Evolutionary conservation across 139 green algal genomes (phyloP), one percentile per base, ranked within the genome.

Genomic region (Chlamydomonas sp.): DNA sequence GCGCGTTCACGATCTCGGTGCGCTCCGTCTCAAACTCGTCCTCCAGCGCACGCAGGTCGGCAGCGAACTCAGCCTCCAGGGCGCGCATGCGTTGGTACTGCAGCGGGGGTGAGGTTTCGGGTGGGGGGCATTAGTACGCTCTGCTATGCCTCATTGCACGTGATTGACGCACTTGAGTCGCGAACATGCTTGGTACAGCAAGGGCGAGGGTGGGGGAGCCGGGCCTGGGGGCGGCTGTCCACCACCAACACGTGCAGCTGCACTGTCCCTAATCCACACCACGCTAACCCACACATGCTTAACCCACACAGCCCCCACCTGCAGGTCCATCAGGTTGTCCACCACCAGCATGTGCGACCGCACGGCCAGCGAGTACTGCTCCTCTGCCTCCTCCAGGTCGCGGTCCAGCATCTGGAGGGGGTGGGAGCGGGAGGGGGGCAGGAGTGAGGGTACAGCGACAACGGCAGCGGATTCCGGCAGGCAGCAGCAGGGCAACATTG

Each of bases 351-450:
- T 89, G 92, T 98, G 95, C 1, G 82, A 86, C 15, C 93, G 88
- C 78, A 95, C 87, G 17, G 95, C 94, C 60, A 91, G 90, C 60
- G 90, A 86, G 88, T 97, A 96, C 94, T 98, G 96, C 90, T 96
- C 94, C 91, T 99, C 95, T 5, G 94, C 94, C 68, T 97, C 95
- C 86, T 97, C 95, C 66, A 99, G 91, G 88, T 99, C 97, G 10
- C 93, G 90, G 80, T 98, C 94, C 77, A 99, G 92, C 89, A 95
- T 94, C 95, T 97, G 92, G 20, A 10, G 4, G 0, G 80, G 17
- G 73, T 15, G 59, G 7, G 59, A 1, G 68, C 59, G 8, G 77
- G 77, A 3, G 18, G 59, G 17, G 31, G 3, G 9, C 5, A 9
- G 9, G 69, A 59, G 5, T 71, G 59, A 9, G 10, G 5, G 5